Conservation (phyloP, 768 basidiomycete genomes). For the Symmetrospora coprosmae region DNA sequence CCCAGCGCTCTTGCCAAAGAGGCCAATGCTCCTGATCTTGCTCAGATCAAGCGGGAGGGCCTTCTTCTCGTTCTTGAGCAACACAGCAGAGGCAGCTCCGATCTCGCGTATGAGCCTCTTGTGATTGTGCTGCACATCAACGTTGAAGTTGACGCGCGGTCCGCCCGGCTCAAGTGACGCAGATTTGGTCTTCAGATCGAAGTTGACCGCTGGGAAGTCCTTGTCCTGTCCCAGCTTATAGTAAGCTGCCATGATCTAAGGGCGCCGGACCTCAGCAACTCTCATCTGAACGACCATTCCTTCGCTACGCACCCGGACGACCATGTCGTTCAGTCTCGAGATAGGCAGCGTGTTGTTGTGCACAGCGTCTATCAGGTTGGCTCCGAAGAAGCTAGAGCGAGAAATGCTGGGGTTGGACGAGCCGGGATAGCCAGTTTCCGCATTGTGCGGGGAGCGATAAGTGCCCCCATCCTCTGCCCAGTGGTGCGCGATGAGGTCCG, state of each 20-base stretch:
- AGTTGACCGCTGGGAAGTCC: too few relatives aligned
- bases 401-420: conserved; percentile 8
- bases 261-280: conserved; percentile 31
- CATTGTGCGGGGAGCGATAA: background rate
- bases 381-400: conserved; percentile 1
- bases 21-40: too few relatives aligned
- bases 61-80: conserved; percentile 19
- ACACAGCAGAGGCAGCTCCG: conserved; percentile 36
- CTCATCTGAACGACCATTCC: too few relatives aligned
- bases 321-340: conserved; percentile 50
- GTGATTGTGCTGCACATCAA: too few relatives aligned
- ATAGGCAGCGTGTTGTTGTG: conserved; percentile 56
- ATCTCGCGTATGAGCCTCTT: too few relatives aligned
- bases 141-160: too few relatives aligned
- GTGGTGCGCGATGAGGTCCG: too few relatives aligned
- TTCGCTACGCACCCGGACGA: too few relatives aligned
- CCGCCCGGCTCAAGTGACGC: too few relatives aligned
- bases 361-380: conserved; percentile 42
- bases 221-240: too few relatives aligned
- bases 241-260: background rate
- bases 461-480: conserved; percentile 33
- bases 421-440: conserved; percentile 6
- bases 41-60: conserved; percentile 10
- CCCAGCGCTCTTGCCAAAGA: too few relatives aligned
- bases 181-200: too few relatives aligned